Conservation (phyloP, 2,329 filamentous ascomycete species). For the Botrytis aclada region DNA sequence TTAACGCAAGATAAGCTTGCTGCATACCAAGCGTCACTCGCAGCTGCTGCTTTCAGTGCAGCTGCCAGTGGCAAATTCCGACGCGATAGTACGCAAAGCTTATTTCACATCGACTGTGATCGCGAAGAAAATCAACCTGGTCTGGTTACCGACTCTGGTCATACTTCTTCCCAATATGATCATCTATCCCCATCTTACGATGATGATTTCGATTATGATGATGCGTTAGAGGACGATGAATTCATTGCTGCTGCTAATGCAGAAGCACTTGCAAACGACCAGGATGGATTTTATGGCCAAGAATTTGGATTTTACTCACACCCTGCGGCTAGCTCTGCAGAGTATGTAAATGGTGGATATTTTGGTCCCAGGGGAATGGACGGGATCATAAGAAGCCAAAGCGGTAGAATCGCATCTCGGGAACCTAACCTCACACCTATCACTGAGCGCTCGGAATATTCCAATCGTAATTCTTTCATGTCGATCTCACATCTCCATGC, state of each 20-base stretch:
- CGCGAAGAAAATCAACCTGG: constrained; percentile 37
- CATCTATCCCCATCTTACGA: constrained; percentile 37
- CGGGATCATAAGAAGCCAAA: constrained; percentile 59
- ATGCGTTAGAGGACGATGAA: constrained; percentile 76
- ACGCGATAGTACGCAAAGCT: constrained; percentile 44
- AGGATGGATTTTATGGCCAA: constrained; percentile 90
- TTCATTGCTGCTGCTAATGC: constrained; percentile 96
- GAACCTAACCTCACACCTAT: constrained; percentile 96
- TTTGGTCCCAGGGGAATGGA: constrained; percentile 74
- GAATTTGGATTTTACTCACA: constrained; percentile 95
- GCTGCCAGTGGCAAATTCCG: constrained; percentile 73
- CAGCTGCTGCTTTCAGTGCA: constrained; percentile 75
- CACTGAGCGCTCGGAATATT: constrained; percentile 93
- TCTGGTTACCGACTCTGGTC: constrained; percentile 43
- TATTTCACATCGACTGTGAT: constrained; percentile 30
- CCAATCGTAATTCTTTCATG: constrained; percentile 84
- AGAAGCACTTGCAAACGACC: constrained; percentile 85
- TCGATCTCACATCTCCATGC: constrained; percentile 45
- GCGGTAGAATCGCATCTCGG: constrained; percentile 69
- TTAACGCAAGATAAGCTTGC: constrained; percentile 57
- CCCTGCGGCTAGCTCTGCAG: constrained; percentile 44
- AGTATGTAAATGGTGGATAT: constrained; percentile 77
- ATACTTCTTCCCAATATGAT: constrained; percentile 37
- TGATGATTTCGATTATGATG: constrained; percentile 53
- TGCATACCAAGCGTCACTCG: constrained; percentile 80